Evolutionary conservation across 495 filamentous ascomycete species (phyloP), one percentile per base, ranked within the genome.

Genomic region (Aspergillus bridgeri): DNA sequence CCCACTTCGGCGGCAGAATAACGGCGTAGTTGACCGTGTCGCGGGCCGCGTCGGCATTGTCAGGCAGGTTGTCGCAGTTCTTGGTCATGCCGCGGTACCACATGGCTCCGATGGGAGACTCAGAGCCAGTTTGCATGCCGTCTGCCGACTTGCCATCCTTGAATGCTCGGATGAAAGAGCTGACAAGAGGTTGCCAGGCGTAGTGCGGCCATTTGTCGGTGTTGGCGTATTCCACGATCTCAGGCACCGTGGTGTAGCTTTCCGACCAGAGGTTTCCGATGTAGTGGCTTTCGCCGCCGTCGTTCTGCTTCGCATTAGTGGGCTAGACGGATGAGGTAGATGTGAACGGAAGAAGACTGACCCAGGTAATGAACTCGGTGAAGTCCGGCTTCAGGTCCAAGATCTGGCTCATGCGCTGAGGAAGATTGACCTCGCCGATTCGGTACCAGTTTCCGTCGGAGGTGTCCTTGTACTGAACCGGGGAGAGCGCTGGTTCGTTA

Each of bases 221-320:
- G 22, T 65, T 68, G 11, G 63, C 58, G 46, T 76, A 75, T 47
- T 47, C 44, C 1, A 47, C 18, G n/a, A 47, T 47, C 21, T 47
- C 44, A n/a, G 44, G 44, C 6, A 23, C 44, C 6, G 44, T 47
- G 17, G 18, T 23, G 44, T 47, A 47, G 19, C 44, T 23, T 6
- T 51, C 69, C 60, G 2, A 55, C 63, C 67, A 69, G 21, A 75
- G 55, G 19, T 75, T 73, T 0, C 77, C 77, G 20, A 79, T 69
- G 60, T 81, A 80, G 56, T 79, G 76, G 54, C 66, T 68, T 56
- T 80, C 77, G 38, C 74, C 74, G 4, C 69, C 75, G 56, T 81
- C 75, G 29, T 72, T 69, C 44, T 47, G 11, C 9, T 47, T 18
- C 2, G 18, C 5, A 11, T 46, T 46, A 19, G 5, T 46, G 9